Conservation (phyloP, 306 rosid genomes). For the Quercus robur region DNA sequence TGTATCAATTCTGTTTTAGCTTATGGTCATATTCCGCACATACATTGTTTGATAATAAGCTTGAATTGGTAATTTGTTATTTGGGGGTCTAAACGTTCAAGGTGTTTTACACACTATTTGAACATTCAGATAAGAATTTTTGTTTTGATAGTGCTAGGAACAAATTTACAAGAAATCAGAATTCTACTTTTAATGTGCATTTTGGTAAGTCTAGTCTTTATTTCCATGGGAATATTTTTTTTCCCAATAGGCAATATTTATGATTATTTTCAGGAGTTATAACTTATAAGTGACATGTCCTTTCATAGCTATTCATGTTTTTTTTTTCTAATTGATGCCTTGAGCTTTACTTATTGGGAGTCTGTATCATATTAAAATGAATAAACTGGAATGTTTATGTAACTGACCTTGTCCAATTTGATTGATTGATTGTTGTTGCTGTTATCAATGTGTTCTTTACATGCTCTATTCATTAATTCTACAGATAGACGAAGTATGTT, state of each 20-base stretch:
- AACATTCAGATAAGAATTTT: conserved; percentile 32
- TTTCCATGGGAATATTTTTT: background rate
- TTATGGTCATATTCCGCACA: no score
- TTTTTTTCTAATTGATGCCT: background rate
- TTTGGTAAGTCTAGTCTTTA: conserved; percentile 57
- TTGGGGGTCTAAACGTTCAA: no score
- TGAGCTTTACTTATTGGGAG: background rate
- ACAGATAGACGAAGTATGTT: conserved; percentile 72
- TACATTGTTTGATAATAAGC: no score
- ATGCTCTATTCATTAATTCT: conserved; percentile 23
- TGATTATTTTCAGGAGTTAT: background rate
- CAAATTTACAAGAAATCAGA: conserved; percentile 56
- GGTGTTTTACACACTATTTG: no score
- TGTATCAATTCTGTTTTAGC: no score
- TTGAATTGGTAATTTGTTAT: no score
- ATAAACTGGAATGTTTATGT: background rate
- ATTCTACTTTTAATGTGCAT: conserved; percentile 64
- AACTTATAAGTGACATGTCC: background rate
- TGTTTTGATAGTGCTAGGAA: conserved; percentile 85
- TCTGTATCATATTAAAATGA: background rate
- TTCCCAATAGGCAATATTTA: background rate
- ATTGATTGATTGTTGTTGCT: no score
- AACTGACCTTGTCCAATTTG: no score
- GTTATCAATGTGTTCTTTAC: conserved; percentile 6
- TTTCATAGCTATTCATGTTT: background rate